These are phyloP conservation scores for Sapria himalayana DNA, from an alignment of 345 rosid species.

Conservation along the genomic window DNA sequence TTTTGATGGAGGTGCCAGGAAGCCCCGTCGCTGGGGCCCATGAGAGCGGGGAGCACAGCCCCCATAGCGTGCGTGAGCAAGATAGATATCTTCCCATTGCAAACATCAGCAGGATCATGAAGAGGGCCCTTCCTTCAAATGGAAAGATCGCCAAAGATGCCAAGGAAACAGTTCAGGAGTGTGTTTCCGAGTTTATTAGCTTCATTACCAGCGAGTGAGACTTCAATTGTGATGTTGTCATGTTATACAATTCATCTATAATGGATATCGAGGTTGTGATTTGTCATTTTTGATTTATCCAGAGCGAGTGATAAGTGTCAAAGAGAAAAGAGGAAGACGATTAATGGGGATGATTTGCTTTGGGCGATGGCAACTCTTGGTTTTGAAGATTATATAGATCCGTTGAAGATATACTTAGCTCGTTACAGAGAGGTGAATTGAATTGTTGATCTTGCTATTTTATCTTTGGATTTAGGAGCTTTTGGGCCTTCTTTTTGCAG, in stretches of 20 bases:
- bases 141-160: conserved; percentile 94
- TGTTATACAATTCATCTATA: not conserved
- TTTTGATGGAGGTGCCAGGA: conserved; percentile 37
- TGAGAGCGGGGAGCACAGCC: conserved; percentile 86
- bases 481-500: not conserved
- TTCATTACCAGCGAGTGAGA: conserved; percentile 93
- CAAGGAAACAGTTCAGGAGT: conserved; percentile 92
- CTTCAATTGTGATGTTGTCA: not conserved
- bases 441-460: not conserved
- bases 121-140: conserved; percentile 72
- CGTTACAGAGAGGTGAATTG: conserved; percentile 59
- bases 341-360: conserved; percentile 86
- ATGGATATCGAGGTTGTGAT: not conserved
- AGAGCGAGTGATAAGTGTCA: conserved; percentile 98
- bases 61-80: conserved; percentile 72
- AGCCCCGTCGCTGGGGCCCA: conserved; percentile 65
- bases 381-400: conserved; percentile 90
- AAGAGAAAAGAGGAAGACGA: conserved; percentile 92
- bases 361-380: conserved; percentile 98
- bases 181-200: conserved; percentile 92
- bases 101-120: conserved; percentile 86
- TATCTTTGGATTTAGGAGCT: not conserved
- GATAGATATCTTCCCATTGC: conserved; percentile 89
- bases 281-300: not conserved
- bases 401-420: conserved; percentile 52